Conservation (phyloP, 164 flowering plant genomes). For the Magnolia officinalis region DNA sequence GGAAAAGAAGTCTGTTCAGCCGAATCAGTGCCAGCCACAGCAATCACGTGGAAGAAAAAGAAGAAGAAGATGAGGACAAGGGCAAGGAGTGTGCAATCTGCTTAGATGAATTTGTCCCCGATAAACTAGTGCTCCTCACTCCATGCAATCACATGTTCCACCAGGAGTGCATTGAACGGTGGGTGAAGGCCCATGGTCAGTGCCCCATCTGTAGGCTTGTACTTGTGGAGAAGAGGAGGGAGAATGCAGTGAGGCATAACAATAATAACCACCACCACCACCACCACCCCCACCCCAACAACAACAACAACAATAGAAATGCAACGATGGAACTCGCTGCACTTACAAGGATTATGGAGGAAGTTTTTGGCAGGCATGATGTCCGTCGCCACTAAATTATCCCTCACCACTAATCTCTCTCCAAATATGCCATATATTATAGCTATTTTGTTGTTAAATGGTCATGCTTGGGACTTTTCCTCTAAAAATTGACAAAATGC, state of each 20-base stretch:
- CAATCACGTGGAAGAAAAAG: conserved; percentile 14
- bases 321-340: conserved; percentile 6
- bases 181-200: conserved; percentile 63
- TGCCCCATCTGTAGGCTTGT: conserved; percentile 75
- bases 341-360: conserved; percentile 25
- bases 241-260: conserved; percentile 1
- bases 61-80: conserved; percentile 32
- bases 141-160: conserved; percentile 97
- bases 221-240: conserved; percentile 19
- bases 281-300: neutral
- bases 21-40: neutral
- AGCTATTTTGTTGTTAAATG: neutral
- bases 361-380: conserved; percentile 16
- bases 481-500: neutral
- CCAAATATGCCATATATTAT: neutral
- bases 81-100: conserved; percentile 67
- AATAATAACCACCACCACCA: neutral
- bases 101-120: conserved; percentile 72
- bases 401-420: no score
- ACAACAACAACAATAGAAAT: neutral
- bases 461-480: neutral
- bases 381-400: conserved; percentile 6
- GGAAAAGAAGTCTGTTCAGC: conserved; percentile 35
- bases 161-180: conserved; percentile 64
- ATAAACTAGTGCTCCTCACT: conserved; percentile 51